phyloP scores from a whole-genome alignment of 148 eudicot genomes.

The Arctostaphylos glauca region DNA sequence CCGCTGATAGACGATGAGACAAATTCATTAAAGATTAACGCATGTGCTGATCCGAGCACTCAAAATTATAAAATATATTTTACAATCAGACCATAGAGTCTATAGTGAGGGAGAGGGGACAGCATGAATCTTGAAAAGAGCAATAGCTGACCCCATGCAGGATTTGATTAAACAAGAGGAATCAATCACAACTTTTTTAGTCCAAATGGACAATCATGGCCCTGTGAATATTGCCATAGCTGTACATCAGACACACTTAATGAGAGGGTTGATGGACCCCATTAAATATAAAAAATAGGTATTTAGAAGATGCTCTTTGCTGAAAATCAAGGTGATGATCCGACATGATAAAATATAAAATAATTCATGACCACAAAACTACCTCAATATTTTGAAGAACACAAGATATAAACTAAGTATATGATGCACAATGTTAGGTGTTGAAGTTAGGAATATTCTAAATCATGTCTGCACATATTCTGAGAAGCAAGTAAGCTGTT shows the following conservation, averaged over 20 bases:
- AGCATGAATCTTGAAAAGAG: slow-evolving; percentile 27
- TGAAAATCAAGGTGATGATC: slow-evolving; percentile 11
- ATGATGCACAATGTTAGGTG: background rate
- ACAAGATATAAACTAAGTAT: background rate
- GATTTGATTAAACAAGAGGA: slow-evolving; percentile 18
- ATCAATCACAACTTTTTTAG: slow-evolving; percentile 12
- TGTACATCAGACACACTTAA: slow-evolving; percentile 14
- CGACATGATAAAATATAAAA: background rate
- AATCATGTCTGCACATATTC: background rate
- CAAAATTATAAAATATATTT: background rate
- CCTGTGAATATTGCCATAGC: slow-evolving; percentile 9
- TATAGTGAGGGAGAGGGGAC: slow-evolving; percentile 14
- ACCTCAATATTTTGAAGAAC: background rate
- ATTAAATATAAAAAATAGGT: background rate
- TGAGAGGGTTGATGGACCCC: background rate
- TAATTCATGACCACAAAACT: background rate
- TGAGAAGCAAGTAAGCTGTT: too few species aligned
- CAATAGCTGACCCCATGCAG: slow-evolving; percentile 23
- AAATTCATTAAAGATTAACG: too few species aligned
- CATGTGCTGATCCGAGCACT: too few species aligned
- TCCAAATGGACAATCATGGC: slow-evolving; percentile 19
- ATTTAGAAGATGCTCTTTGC: slow-evolving; percentile 5
- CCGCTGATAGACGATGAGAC: too few species aligned
- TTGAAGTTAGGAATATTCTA: background rate
- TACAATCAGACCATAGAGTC: slow-evolving; percentile 12